phyloP scores from a whole-genome alignment of 163 green algal species.

The Chlorella variabilis region DNA sequence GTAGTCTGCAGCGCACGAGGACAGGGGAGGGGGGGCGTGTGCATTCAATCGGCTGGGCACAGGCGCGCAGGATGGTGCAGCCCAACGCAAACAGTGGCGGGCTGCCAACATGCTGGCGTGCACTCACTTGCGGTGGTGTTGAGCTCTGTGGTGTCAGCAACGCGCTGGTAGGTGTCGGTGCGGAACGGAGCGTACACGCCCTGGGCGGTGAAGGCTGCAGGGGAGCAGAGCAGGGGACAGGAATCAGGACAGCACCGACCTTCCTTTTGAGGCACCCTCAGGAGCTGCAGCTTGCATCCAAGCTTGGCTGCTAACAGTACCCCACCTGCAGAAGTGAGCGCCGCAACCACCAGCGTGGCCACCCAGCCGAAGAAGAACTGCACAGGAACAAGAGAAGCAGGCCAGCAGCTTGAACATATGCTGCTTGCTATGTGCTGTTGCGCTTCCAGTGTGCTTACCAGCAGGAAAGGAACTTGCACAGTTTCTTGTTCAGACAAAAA shows the following conservation, averaged over 20 bases:
- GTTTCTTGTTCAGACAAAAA: no score
- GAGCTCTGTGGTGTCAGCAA: not conserved
- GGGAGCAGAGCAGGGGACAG: not conserved
- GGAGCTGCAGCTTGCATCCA: no score
- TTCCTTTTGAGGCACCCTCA: no score
- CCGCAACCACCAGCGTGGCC: slow-evolving; percentile 51
- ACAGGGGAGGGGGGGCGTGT: not conserved
- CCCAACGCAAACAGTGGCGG: not conserved
- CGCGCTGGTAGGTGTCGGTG: not conserved
- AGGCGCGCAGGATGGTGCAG: not conserved
- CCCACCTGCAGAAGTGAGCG: slow-evolving; percentile 14
- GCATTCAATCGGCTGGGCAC: not conserved
- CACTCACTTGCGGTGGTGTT: slow-evolving; percentile 33
- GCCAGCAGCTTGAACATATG: no score
- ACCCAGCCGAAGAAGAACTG: slow-evolving; percentile 59
- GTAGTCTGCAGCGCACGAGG: slow-evolving; percentile 18
- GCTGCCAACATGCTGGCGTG: no score
- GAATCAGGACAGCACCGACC: no score
- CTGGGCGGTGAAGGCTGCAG: slow-evolving; percentile 49
- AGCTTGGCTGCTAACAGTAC: no score
- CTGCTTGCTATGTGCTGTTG: no score
- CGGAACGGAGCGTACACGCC: slow-evolving; percentile 22
- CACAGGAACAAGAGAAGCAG: not conserved
- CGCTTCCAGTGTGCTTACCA: not conserved
- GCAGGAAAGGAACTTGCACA: not conserved